Evolutionary conservation across 75 land plant species (phyloP).

Genomic region (Sequoiadendron giganteum): DNA sequence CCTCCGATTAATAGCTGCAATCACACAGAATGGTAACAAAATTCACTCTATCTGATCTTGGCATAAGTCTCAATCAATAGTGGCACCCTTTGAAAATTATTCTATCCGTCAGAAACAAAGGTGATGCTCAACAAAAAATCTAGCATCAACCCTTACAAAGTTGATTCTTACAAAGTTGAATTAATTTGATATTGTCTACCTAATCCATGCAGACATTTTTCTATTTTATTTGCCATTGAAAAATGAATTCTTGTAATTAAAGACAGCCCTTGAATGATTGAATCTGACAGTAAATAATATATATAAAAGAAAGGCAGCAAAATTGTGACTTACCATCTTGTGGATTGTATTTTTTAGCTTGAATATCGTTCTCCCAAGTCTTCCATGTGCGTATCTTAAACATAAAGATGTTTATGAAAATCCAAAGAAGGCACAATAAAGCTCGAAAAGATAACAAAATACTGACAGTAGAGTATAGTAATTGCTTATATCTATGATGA

Average conservation of each 20-base stretch:
- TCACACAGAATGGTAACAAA: neutral
- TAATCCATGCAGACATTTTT: neutral
- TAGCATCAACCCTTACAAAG: neutral
- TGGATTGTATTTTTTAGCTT: slow-evolving; percentile 8
- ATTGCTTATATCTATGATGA: neutral
- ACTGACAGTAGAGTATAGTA: neutral
- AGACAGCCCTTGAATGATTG: neutral
- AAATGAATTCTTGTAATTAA: neutral
- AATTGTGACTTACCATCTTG: slow-evolving; percentile 15
- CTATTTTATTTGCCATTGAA: neutral
- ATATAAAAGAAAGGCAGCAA: neutral
- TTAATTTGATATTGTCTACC: neutral
- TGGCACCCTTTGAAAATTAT: neutral
- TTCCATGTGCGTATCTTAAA: slow-evolving; percentile 47
- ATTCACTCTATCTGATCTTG: neutral
- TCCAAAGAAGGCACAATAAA: neutral
- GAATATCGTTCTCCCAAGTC: slow-evolving; percentile 47
- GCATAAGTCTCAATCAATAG: neutral
- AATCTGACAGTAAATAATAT: neutral
- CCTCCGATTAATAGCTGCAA: slow-evolving; percentile 31
- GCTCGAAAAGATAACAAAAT: neutral
- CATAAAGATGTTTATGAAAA: neutral
- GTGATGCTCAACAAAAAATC: neutral
- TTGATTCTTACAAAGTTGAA: neutral
- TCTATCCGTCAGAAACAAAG: neutral